Evolutionary conservation across 805 yeast genomes (phyloP).

Genomic region (Metschnikowia gelsemii): DNA sequence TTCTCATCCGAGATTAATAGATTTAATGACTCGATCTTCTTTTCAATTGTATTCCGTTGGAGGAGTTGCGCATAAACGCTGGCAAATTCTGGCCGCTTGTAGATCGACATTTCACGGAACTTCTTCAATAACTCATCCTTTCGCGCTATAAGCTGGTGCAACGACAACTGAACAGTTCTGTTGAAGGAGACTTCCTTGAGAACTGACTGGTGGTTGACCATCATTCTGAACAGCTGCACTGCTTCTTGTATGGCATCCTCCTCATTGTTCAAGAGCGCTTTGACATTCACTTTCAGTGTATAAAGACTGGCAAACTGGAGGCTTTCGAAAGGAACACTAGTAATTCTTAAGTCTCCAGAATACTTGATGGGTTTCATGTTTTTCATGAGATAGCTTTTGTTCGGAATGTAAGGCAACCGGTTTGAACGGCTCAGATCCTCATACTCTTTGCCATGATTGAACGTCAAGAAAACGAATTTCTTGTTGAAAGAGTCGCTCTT

Average conservation of each 20-base stretch:
- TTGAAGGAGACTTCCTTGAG: constrained; percentile 48
- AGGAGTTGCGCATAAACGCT: constrained; percentile 46
- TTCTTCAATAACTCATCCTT: constrained; percentile 35
- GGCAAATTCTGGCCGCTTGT: constrained; percentile 44
- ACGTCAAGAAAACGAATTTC: constrained; percentile 41
- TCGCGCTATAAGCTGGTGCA: constrained; percentile 38
- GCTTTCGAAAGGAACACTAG: constrained; percentile 38
- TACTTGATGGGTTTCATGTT: constrained; percentile 38
- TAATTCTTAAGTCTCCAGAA: constrained; percentile 34
- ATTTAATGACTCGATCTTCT: constrained; percentile 55
- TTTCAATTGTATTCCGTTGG: constrained; percentile 44
- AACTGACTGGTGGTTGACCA: constrained; percentile 38
- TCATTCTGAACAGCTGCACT: constrained; percentile 31
- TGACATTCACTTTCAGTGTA: constrained; percentile 32
- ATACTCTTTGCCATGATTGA: constrained; percentile 42
- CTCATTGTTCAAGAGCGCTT: constrained; percentile 37
- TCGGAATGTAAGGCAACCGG: constrained; percentile 40
- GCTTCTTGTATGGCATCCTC: constrained; percentile 36
- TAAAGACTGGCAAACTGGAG: constrained; percentile 48
- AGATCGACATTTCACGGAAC: constrained; percentile 27
- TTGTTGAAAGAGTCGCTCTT: constrained; percentile 38
- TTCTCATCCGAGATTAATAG: constrained; percentile 80
- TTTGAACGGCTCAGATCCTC: constrained; percentile 23
- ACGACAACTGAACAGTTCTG: constrained; percentile 30
- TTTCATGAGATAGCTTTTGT: constrained; percentile 30